Evolutionary conservation across 257 asterid species (phyloP), one percentile per base, ranked within the genome.

Genomic region (Forsythia viridissima): DNA sequence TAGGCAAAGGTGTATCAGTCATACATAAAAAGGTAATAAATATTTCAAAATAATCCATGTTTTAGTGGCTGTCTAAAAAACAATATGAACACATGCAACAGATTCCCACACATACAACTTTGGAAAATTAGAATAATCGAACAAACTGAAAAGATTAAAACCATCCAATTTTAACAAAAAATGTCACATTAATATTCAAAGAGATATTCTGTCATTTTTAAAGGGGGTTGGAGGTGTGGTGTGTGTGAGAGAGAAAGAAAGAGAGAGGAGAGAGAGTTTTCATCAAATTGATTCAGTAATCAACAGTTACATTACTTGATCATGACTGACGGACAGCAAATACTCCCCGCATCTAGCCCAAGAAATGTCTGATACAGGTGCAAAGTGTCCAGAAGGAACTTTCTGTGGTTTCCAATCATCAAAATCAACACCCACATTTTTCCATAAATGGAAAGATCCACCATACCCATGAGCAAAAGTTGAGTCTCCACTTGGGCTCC

Each of bases 311-410:
- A 85, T 85, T 91, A 95, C 99, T 87, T 95, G 99, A 85, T 95
- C 99, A 82, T 95, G 96, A 87, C 99, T 92, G 77, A 92, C 99
- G 21, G 98, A 95, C 72, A 95, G 76, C 78, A 95, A 76, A 87
- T 95, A 92, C 51, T 89, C 97, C 72, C 92, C 95, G 42, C 87
- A 84, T 80, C 94, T 89, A 41, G 93, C 92, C 97, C 99, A 95
- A 7, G 92, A 86, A 82, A 95, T 86, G 80, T 93, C 98, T 5
- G 98, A 93, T 39, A 95, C 99, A 3, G 93, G 66, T 16, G 93
- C 93, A 89, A 95, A 95, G 84, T 95, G 99, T 51, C 99, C 99
- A 52, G 98, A 95, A 63, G 99, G 97, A 79, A 95, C 99, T 80
- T 89, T 92, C 84, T 93, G 99, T 34, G 98, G 97, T 82, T 93